These are phyloP conservation scores for Schizophyllum commune DNA, from an alignment of 1,284 basidiomycete species.

Conservation along the genomic window DNA sequence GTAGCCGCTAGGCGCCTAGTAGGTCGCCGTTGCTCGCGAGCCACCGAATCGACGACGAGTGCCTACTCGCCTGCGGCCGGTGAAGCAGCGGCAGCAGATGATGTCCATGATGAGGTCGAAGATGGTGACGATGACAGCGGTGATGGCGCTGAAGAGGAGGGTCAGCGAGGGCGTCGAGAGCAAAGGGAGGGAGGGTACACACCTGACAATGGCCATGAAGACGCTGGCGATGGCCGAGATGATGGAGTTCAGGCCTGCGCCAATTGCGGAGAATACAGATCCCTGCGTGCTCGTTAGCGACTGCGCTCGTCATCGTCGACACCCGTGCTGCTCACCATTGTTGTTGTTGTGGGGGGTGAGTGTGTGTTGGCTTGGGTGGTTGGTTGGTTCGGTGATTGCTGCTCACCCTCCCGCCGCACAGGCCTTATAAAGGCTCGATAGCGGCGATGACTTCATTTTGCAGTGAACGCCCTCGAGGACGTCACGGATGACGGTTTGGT, in stretches of 20 bases:
- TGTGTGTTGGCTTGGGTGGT: neutral
- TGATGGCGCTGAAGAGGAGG: neutral
- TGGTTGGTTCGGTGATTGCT: neutral
- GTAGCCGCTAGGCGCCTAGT: neutral
- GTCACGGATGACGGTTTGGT: neutral
- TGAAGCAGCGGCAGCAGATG: slow-evolving; percentile 50
- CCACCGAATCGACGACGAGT: slow-evolving; percentile 22
- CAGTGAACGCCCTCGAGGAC: neutral
- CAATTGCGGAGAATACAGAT: slow-evolving; percentile 56
- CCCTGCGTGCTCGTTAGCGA: slow-evolving; percentile 29
- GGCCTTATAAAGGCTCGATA: neutral
- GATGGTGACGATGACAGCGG: slow-evolving; percentile 45
- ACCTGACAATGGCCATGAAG: slow-evolving; percentile 52
- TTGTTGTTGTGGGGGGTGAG: neutral
- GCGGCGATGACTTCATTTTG: neutral
- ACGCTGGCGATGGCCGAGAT: slow-evolving; percentile 50
- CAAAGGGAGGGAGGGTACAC: slow-evolving; percentile 14
- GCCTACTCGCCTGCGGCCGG: slow-evolving; percentile 29
- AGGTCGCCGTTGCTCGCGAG: slow-evolving; percentile 8
- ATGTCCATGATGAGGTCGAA: slow-evolving; percentile 54
- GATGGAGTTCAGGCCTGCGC: slow-evolving; percentile 44
- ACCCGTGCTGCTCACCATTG: neutral
- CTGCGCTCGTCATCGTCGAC: neutral
- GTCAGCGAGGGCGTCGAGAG: neutral
- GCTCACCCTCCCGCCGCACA: neutral